Evolutionary conservation across 495 filamentous ascomycete species (phyloP).

Genomic region (Achaetomiella virescens): DNA sequence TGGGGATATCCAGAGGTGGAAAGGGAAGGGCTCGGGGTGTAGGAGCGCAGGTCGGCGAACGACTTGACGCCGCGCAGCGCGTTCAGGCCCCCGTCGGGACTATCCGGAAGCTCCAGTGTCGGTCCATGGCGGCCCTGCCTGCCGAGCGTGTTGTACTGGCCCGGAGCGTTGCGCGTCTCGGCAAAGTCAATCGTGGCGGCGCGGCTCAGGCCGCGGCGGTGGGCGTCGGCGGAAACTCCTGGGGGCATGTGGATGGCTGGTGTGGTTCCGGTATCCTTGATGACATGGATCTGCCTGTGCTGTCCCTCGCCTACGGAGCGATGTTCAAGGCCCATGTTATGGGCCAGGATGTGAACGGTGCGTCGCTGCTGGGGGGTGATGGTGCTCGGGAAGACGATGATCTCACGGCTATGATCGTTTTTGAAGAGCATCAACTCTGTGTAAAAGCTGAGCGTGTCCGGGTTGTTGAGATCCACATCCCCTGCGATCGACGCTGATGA

Average conservation of each 20-base stretch:
- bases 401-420: slow-evolving; percentile 68
- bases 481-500: slow-evolving; percentile 24
- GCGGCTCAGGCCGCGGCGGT: slow-evolving; percentile 76
- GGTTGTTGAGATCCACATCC: slow-evolving; percentile 91
- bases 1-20: slow-evolving; percentile 56
- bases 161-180: slow-evolving; percentile 67
- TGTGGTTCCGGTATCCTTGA: slow-evolving; percentile 51
- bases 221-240: slow-evolving; percentile 64
- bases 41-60: slow-evolving; percentile 89
- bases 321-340: slow-evolving; percentile 89
- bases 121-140: slow-evolving; percentile 59
- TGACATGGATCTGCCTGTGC: slow-evolving; percentile 80
- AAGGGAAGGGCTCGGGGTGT: slow-evolving; percentile 87
- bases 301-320: slow-evolving; percentile 80
- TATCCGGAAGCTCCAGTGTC: slow-evolving; percentile 78
- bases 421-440: slow-evolving; percentile 84
- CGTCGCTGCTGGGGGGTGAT: slow-evolving; percentile 78
- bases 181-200: slow-evolving; percentile 98
- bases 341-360: slow-evolving; percentile 86
- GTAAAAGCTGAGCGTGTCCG: slow-evolving; percentile 78
- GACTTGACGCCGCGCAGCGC: slow-evolving; percentile 87
- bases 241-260: slow-evolving; percentile 47
- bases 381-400: slow-evolving; percentile 71
- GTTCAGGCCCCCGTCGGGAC: slow-evolving; percentile 54
- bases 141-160: slow-evolving; percentile 67